Conservation (phyloP, 108 stramenopile species). For the Chaetoceros tenuissimus region DNA sequence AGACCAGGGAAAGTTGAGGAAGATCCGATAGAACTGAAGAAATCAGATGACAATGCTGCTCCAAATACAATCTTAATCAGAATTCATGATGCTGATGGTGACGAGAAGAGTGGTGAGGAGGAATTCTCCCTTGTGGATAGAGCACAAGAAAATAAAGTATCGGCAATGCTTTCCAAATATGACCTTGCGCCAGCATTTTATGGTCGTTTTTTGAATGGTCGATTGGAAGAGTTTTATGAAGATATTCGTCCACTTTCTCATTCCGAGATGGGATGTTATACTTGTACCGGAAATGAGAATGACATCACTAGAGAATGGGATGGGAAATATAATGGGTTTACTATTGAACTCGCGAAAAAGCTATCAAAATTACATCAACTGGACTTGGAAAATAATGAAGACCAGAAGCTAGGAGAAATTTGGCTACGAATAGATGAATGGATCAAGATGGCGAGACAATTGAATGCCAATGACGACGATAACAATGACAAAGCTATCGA, state of each 20-base stretch:
- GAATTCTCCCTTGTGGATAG: constrained; percentile 11
- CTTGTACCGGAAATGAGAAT: too few species aligned
- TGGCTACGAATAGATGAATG: not conserved
- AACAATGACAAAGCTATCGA: not conserved
- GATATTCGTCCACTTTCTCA: constrained; percentile 28
- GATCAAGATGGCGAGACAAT: not conserved
- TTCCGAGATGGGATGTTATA: constrained; percentile 27
- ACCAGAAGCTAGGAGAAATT: too few species aligned
- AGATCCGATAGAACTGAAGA: not conserved
- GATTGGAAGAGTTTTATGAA: constrained; percentile 61
- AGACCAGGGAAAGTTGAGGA: not conserved
- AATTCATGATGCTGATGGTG: not conserved
- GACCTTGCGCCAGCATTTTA: constrained; percentile 42
- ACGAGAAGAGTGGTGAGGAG: not conserved
- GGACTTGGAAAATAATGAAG: too few species aligned
- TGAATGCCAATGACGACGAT: not conserved
- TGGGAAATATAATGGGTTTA: too few species aligned
- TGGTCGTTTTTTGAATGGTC: constrained; percentile 64
- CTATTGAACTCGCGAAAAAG: too few species aligned
- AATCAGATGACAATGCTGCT: not conserved
- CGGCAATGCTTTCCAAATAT: constrained; percentile 37
- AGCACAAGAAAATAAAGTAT: constrained; percentile 36
- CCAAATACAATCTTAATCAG: not conserved
- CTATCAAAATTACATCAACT: too few species aligned
- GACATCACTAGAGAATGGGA: too few species aligned